Conservation (phyloP, 176 grass and related monocot genomes). For the Saccharum spontaneum region DNA sequence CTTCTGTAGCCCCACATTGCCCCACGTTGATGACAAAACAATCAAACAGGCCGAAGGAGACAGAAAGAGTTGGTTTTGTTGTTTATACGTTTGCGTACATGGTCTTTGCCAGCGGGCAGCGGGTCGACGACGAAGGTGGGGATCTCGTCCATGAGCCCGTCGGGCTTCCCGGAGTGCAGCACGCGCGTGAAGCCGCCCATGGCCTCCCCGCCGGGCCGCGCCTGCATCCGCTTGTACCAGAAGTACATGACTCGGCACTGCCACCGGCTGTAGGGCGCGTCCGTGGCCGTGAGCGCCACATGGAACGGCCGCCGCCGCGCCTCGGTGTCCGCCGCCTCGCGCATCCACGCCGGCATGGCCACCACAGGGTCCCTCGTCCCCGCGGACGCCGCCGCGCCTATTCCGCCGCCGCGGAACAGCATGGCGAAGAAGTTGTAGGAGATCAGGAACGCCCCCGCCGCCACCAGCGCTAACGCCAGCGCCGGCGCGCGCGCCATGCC, state of each 20-base stretch:
- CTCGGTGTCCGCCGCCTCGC: not conserved
- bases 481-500: not conserved
- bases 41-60: not conserved
- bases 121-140: constrained; percentile 88
- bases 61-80: not conserved
- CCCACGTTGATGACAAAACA: not conserved
- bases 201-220: constrained; percentile 44
- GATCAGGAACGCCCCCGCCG: constrained; percentile 56
- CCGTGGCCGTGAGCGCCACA: constrained; percentile 72
- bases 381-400: not conserved
- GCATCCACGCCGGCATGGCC: constrained; percentile 46
- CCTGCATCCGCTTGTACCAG: constrained; percentile 83
- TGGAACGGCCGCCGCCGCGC: constrained; percentile 58
- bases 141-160: constrained; percentile 81
- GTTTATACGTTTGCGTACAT: constrained; percentile 31
- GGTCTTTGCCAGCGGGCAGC: constrained; percentile 68
- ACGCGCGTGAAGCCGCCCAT: constrained; percentile 93
- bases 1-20: constrained; percentile 7
- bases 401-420: constrained; percentile 24
- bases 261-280: constrained; percentile 72
- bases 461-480: constrained; percentile 35
- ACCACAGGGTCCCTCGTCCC: constrained; percentile 44
- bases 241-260: constrained; percentile 90
- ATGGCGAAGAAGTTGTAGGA: constrained; percentile 55
- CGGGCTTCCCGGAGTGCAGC: constrained; percentile 75